Percentiles rank a stretch among this genome's conserved stretches.
These are phyloP conservation scores for Castanea crenata DNA, from an alignment of 306 rosid species.

Conservation along the genomic window DNA sequence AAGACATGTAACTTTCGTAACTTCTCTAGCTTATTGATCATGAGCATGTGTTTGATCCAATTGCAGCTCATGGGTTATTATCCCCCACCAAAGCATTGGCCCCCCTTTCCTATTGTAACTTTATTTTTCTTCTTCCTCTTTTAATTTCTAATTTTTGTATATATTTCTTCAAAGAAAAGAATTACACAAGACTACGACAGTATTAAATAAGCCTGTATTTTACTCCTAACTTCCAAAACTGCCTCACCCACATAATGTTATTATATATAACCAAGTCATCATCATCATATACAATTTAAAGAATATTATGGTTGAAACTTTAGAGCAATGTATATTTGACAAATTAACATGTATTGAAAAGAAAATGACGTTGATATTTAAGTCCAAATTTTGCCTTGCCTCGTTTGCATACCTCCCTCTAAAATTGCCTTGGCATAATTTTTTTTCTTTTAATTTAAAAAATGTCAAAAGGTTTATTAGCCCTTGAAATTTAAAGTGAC, in stretches of 20 bases:
- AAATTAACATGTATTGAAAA: too few species aligned
- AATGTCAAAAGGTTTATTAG: too few species aligned
- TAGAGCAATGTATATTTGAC: too few species aligned
- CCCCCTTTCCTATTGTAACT: background rate
- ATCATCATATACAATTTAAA: background rate
- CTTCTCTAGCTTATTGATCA: background rate
- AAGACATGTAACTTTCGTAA: background rate
- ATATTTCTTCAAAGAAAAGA: background rate
- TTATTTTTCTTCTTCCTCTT: background rate
- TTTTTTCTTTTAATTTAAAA: too few species aligned
- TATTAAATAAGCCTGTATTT: background rate
- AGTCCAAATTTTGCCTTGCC: too few species aligned
- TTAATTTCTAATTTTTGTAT: background rate
- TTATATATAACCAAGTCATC: background rate
- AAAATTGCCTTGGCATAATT: too few species aligned
- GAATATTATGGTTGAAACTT: background rate
- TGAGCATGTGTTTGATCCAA: slow-evolving; percentile 6
- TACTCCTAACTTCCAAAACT: background rate
- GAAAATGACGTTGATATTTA: too few species aligned
- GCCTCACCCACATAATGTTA: too few species aligned
- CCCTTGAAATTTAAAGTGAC: too few species aligned
- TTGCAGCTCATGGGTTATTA: slow-evolving; percentile 11
- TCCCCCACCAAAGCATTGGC: slow-evolving; percentile 1
- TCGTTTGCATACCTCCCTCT: too few species aligned
- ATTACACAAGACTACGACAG: background rate